Evolutionary conservation across 441 rosid genomes (phyloP).

Genomic region (Arabidopsis lyrata): DNA sequence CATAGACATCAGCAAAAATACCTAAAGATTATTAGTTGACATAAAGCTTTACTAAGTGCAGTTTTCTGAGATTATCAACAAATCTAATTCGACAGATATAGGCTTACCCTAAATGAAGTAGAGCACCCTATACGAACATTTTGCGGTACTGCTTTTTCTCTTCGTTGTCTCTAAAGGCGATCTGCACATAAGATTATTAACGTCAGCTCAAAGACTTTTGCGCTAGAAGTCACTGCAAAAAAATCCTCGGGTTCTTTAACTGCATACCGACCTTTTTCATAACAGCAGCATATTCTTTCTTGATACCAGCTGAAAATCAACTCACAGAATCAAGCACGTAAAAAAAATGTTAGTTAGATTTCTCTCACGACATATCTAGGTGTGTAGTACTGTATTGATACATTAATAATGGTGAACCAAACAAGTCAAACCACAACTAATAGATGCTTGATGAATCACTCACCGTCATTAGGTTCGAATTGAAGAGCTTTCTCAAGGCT

Average conservation of each 20-base stretch:
- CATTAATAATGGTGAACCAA: background rate
- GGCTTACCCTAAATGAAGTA: conserved; percentile 42
- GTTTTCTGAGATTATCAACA: background rate
- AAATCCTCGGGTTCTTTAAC: background rate
- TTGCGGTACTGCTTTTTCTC: conserved; percentile 78
- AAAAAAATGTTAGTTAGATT: conserved; percentile 5
- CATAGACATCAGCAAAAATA: background rate
- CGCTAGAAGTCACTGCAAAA: background rate
- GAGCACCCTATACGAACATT: conserved; percentile 62
- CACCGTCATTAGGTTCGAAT: conserved; percentile 93
- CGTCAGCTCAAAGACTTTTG: background rate
- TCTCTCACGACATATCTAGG: background rate
- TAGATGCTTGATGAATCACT: conserved; percentile 33
- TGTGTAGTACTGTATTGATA: background rate
- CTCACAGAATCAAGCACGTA: background rate
- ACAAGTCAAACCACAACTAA: background rate
- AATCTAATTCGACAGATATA: background rate
- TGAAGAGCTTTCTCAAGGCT: conserved; percentile 88
- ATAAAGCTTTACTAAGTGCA: background rate
- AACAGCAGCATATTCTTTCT: conserved; percentile 79
- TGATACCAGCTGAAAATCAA: conserved; percentile 72
- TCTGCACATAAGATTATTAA: conserved; percentile 50
- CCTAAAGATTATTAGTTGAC: background rate
- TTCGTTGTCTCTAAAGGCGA: conserved; percentile 59
- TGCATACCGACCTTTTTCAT: conserved; percentile 71